Evolutionary conservation across 129 eudicot genomes (phyloP), one percentile per base, ranked within the genome.

Genomic region (Helianthus tuberosus): DNA sequence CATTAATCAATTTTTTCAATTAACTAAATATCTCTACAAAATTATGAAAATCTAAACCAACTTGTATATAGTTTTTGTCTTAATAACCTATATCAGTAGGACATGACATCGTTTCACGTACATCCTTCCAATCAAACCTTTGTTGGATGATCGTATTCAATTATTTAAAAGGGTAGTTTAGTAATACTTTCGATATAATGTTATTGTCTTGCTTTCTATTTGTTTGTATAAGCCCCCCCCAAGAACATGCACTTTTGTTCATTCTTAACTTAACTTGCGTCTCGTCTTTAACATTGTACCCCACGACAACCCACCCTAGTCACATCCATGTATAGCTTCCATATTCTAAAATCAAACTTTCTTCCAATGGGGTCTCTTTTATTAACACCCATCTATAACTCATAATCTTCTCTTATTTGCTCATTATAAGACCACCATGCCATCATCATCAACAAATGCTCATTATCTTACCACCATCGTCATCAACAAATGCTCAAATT

Each of bases 181-280:
- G 83, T 72, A 69, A 39, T 54, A 69, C 44, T 8, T 27, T 6
- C 8, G 29, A 16, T 53, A 72, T 79, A 72, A 72, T 29, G 6
- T 14, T 27, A 38, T 79, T 79, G 83, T 79, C 83, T 79, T 72
- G 74, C 65, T 60, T 64, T 64, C 4, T 62, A 8, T 79, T 79
- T 57, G 78, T 72, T 25, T n/a, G 11, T 32, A 55, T 44, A 11
- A 6, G 78, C 53, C 50, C 71, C 82, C n/a, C 61, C 73, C 73
- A 64, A 79, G 68, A 79, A 79, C 78, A 79, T 79, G 78, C 68
- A 52, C 29, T 58, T 54, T 32, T 54, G 47, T 64, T 25, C 62
- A 58, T 71, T 78, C 66, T 48, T 67, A 60, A 73, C 81, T 65
- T 75, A 51, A 75, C 25, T 71, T 78, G 54, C 57, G 73, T 78